Evolutionary conservation across 1,284 basidiomycete species (phyloP), one percentile per base, ranked within the genome.

Genomic region (Irpex sp.): DNA sequence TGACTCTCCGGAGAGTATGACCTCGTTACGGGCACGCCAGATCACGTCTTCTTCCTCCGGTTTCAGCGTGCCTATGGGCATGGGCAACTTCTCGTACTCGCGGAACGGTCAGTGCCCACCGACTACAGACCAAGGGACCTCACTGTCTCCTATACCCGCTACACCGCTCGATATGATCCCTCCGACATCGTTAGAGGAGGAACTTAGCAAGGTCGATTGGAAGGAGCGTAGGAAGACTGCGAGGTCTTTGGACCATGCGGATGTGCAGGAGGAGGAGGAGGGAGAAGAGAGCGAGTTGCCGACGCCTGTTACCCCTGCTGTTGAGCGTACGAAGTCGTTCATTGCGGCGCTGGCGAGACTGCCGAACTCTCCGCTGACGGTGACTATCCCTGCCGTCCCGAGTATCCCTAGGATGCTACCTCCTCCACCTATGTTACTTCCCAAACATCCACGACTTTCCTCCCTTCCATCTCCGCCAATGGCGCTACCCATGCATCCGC

Each of bases 261-360:
- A 28, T 4, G 14, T 56, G 3, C 18, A 35, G 9, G 23, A 28
- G 10, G 49, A 10, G 49, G 49, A 51, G 18, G 19, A 19, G 49
- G 49, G 19, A n/a, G 16, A 28, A 2, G 49, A 51, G 49, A 51
- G 49, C 10, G 42, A 37, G 33, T 48, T 56, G 18, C 54, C 55
- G 12, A 60, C 59, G 35, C 59, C 59, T 16, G 45, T 49, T 4
- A 57, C 59, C 3, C 54, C 56, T 1, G 9, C n/a, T 5, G 54
- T 49, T 16, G 54, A 56, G 45, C 55, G 48, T 19, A 60, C 59
- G 28, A 56, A 56, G 33, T 60, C 59, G 19, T 60, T 60, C 48
- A 52, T 60, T 16, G 47, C n/a, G 18, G 21, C 23, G 1, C n/a
- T 45, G 9, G 39, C 39, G 39, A 45, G 39, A 14, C 12, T 45